Conservation (phyloP, 768 basidiomycete species). For the Suillus variegatus region DNA sequence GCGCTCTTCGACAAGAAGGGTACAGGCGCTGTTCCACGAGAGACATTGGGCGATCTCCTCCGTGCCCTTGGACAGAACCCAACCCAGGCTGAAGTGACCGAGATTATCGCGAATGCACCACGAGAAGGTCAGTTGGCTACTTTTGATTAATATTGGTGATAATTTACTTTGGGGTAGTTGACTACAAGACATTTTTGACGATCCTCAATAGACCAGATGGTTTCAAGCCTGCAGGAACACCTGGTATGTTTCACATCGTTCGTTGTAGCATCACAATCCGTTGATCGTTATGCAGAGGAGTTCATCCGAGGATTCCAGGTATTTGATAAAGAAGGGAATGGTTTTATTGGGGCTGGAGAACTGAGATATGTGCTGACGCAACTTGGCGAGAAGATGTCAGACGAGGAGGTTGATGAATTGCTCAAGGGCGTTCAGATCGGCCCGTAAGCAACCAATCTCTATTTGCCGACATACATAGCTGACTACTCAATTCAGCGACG, state of each 20-base stretch:
- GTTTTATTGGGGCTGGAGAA: constrained; percentile 66
- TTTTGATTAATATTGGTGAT: not conserved
- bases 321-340: constrained; percentile 85
- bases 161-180: constrained; percentile 50
- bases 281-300: constrained; percentile 65
- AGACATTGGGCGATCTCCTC: constrained; percentile 89
- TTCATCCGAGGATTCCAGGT: constrained; percentile 99
- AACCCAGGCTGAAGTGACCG: constrained; percentile 95
- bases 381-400: constrained; percentile 97
- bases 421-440: constrained; percentile 94
- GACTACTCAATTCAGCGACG: constrained; percentile 59
- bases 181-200: constrained; percentile 87
- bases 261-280: not conserved
- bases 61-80: constrained; percentile 97
- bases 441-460: constrained; percentile 47
- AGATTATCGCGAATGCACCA: constrained; percentile 72
- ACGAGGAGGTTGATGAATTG: constrained; percentile 97
- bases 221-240: constrained; percentile 95
- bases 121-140: constrained; percentile 59
- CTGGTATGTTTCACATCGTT: constrained; percentile 53
- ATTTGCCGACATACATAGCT: constrained; percentile 1
- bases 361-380: constrained; percentile 88
- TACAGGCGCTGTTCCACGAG: constrained; percentile 84
- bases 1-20: constrained; percentile 98
- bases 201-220: constrained; percentile 96